Percentiles rank a stretch among this genome's conserved stretches.
These are phyloP conservation scores for Gautieria morchelliformis DNA, from an alignment of 768 basidiomycete species.

Conservation along the genomic window DNA sequence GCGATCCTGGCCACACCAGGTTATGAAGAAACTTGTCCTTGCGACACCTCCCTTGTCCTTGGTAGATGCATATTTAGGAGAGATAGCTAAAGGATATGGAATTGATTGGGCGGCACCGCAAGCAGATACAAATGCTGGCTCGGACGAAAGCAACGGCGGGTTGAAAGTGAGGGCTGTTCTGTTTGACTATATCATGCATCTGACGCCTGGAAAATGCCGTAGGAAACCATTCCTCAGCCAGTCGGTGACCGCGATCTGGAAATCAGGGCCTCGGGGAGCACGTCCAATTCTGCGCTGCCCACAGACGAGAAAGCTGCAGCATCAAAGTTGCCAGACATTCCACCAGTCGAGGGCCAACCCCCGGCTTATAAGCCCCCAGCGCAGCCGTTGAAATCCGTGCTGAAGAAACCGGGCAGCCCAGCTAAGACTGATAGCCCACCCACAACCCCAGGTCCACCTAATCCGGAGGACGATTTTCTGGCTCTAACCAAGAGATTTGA, in stretches of 20 bases:
- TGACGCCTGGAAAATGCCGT: background rate
- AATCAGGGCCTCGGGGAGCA: slow-evolving; percentile 40
- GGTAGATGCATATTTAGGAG: slow-evolving; percentile 79
- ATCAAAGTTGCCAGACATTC: slow-evolving; percentile 41
- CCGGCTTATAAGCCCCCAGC: slow-evolving; percentile 10
- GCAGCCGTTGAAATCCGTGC: slow-evolving; percentile 14
- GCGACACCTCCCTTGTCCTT: slow-evolving; percentile 63
- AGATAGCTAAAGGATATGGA: slow-evolving; percentile 84
- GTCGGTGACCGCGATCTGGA: slow-evolving; percentile 22
- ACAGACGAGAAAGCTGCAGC: slow-evolving; percentile 13
- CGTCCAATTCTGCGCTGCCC: slow-evolving; percentile 28
- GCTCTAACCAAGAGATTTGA: slow-evolving; percentile 73
- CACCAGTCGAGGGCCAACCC: slow-evolving; percentile 39
- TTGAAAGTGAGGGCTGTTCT: background rate
- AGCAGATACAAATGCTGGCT: slow-evolving; percentile 19
- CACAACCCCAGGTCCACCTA: background rate
- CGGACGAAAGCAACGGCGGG: slow-evolving; percentile 22
- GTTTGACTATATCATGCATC: background rate
- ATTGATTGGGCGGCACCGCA: slow-evolving; percentile 44
- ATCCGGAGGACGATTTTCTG: slow-evolving; percentile 62
- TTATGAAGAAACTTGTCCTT: slow-evolving; percentile 62
- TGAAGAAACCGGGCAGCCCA: slow-evolving; percentile 18
- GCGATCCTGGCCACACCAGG: slow-evolving; percentile 31
- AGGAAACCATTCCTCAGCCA: slow-evolving; percentile 3
- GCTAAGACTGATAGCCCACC: background rate